Evolutionary conservation across 148 eudicot species (phyloP), one percentile per base, ranked within the genome.

Genomic region (Bassia scoparia): DNA sequence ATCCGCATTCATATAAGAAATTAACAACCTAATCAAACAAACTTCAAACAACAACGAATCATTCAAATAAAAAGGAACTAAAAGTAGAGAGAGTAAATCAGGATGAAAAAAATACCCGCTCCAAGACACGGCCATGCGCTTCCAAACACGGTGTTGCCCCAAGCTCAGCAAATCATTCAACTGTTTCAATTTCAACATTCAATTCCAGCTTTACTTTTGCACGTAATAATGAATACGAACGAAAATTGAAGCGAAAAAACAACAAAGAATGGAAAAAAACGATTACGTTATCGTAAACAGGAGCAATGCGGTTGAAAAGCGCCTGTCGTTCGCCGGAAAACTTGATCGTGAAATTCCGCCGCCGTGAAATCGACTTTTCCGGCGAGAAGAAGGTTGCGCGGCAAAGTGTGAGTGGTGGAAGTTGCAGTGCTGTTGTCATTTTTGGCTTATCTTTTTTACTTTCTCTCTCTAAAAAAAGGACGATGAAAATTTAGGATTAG

Each of bases 41-140:
- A 5, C 17, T 34, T 21, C 6, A 63, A 23, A 13, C 9, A 59
- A 59, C 16, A 56, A 56, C n/a, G n/a, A 26, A 41, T 37, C 7
- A 35, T 9, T 8, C 9, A 52, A 53, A 65, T 18, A 11, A 21
- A 30, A 49, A 48, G 17, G n/a, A n/a, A 31, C 56, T 16, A 1
- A 38, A 41, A 29, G 11, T 53, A 8, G 37, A 10, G 18, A 15
- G 3, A 76, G 24, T 34, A 17, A 53, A 7, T n/a, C 52, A 7
- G 34, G 13, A 29, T 5, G 6, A 76, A 24, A 55, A 12, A 62
- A 15, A 17, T 87, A 95, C 98, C 89, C 86, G 83, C 84, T 91
- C 98, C 98, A 95, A 14, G 97, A 89, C 24, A 95, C 98, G 50
- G 89, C 81, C 97, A 91, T 91, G 56, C 96, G 87, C 78, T 95